A percentile compares a stretch with the other conserved stretches of the same genome.
These are phyloP conservation scores for Ophiorrhiza pumila DNA, from an alignment of 257 asterid species.

Conservation along the genomic window DNA sequence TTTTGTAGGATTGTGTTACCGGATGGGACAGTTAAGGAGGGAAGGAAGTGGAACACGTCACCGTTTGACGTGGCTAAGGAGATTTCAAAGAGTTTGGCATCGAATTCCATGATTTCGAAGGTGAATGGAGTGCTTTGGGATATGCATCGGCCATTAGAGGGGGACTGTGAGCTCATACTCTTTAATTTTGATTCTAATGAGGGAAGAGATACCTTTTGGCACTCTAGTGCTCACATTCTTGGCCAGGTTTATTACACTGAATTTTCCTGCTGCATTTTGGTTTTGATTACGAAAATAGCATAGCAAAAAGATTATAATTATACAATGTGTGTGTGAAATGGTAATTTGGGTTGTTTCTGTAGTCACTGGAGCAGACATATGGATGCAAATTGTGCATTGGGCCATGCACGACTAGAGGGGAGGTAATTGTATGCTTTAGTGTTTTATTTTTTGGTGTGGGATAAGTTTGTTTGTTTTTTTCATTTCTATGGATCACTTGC, in stretches of 20 bases:
- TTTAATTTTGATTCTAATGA: constrained; percentile 79
- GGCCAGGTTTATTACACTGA: constrained; percentile 58
- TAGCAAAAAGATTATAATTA: background rate
- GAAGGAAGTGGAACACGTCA: constrained; percentile 81
- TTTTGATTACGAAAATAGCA: background rate
- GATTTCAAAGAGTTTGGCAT: constrained; percentile 90
- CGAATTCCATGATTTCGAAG: constrained; percentile 76
- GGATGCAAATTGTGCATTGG: constrained; percentile 90
- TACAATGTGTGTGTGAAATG: background rate
- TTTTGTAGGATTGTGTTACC: constrained; percentile 57
- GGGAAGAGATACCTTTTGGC: constrained; percentile 98
- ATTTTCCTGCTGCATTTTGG: background rate
- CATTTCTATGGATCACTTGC: background rate
- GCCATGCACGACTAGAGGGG: constrained; percentile 93
- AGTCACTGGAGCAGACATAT: constrained; percentile 89
- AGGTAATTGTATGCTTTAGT: constrained; percentile 45
- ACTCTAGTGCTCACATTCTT: constrained; percentile 96
- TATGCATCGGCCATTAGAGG: constrained; percentile 83
- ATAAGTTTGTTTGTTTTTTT: background rate
- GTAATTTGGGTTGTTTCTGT: constrained; percentile 1
- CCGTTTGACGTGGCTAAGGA: constrained; percentile 86
- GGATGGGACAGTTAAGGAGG: constrained; percentile 80
- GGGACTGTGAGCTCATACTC: constrained; percentile 73
- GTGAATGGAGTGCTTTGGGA: constrained; percentile 87
- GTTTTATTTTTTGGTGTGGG: background rate